Evolutionary conservation across 1,284 basidiomycete species (phyloP).

Genomic region (Moniliella sp.): DNA sequence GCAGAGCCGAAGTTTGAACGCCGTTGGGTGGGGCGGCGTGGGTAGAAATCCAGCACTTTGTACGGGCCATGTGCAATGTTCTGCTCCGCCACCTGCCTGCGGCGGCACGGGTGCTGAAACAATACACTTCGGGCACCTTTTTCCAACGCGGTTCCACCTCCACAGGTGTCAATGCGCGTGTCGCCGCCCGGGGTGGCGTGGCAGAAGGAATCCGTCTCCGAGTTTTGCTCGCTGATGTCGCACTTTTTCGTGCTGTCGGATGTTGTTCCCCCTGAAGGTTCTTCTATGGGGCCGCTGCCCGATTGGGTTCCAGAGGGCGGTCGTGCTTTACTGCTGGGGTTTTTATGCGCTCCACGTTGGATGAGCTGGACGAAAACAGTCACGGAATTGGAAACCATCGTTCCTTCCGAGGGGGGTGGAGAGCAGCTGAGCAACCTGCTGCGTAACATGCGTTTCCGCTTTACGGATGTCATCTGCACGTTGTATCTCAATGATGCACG

Average conservation of each 20-base stretch:
- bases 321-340: constrained; percentile 64
- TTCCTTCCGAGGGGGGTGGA: constrained; percentile 38
- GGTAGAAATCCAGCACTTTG: constrained; percentile 51
- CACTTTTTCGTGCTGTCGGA: constrained; percentile 67
- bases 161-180: constrained; percentile 38
- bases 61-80: constrained; percentile 39
- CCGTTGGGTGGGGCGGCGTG: constrained; percentile 38
- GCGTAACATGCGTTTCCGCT: constrained; percentile 65
- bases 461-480: constrained; percentile 56
- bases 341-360: constrained; percentile 55
- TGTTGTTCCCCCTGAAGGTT: constrained; percentile 39
- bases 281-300: constrained; percentile 40
- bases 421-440: constrained; percentile 46
- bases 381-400: constrained; percentile 61
- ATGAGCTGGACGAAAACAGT: constrained; percentile 66
- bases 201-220: constrained; percentile 69
- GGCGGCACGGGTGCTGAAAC: constrained; percentile 79
- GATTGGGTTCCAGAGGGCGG: constrained; percentile 53
- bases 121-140: constrained; percentile 59
- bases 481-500: constrained; percentile 60
- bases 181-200: constrained; percentile 66
- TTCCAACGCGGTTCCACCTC: background rate
- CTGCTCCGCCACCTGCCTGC: constrained; percentile 50
- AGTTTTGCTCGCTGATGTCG: constrained; percentile 64
- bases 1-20: constrained; percentile 8